Percentiles rank a stretch among this genome's conserved stretches.
These are phyloP conservation scores for Yamadazyma diospyri DNA, from an alignment of 1,139 yeast genomes.

Conservation along the genomic window DNA sequence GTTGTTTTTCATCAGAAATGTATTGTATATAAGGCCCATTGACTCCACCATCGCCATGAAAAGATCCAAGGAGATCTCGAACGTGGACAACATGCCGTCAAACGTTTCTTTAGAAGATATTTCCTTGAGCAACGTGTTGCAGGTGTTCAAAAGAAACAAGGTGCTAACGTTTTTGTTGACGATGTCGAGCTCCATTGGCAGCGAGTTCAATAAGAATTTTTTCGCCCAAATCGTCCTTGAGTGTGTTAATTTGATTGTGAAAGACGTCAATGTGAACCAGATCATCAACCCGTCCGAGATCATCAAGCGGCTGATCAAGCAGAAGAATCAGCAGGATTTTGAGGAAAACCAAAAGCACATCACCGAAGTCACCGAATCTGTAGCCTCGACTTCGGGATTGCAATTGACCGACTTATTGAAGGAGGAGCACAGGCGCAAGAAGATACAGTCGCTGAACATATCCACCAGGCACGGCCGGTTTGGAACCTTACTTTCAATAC, in stretches of 20 bases:
- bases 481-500: slow-evolving; percentile 78
- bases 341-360: slow-evolving; percentile 2
- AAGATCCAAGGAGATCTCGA: slow-evolving; percentile 24
- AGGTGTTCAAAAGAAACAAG: slow-evolving; percentile 59
- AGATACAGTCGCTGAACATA: slow-evolving; percentile 45
- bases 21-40: slow-evolving; percentile 73
- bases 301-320: slow-evolving; percentile 2
- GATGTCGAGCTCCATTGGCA: slow-evolving; percentile 60
- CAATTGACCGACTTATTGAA: slow-evolving; percentile 53
- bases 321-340: slow-evolving; percentile 3
- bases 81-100: slow-evolving; percentile 48
- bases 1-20: slow-evolving; percentile 69
- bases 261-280: slow-evolving; percentile 46
- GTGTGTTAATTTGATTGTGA: slow-evolving; percentile 59
- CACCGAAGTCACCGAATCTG: not conserved
- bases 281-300: slow-evolving; percentile 6
- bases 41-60: slow-evolving; percentile 38
- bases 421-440: slow-evolving; percentile 55
- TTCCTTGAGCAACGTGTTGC: slow-evolving; percentile 55
- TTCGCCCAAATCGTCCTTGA: slow-evolving; percentile 69
- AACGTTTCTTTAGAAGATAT: slow-evolving; percentile 63
- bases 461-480: slow-evolving; percentile 86
- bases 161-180: slow-evolving; percentile 72
- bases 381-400: slow-evolving; percentile 26
- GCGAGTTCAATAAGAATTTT: slow-evolving; percentile 57